These are phyloP conservation scores for Pseudomonodictys pantanalensis DNA, from an alignment of 495 filamentous ascomycete genomes.

Conservation along the genomic window DNA sequence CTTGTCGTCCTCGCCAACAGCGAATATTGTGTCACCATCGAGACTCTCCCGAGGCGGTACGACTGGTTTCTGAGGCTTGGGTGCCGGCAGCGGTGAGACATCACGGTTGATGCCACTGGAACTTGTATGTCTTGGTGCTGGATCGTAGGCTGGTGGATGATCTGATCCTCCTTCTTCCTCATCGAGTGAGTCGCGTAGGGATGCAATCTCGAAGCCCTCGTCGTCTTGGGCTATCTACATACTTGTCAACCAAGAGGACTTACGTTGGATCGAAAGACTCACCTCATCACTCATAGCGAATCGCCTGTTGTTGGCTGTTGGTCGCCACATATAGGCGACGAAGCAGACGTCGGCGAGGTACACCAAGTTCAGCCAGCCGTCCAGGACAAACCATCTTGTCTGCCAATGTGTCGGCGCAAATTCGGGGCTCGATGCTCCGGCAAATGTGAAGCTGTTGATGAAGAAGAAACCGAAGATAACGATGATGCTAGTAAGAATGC, in stretches of 20 bases:
- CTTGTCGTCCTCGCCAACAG: constrained; percentile 78
- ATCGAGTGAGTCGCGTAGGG: constrained; percentile 81
- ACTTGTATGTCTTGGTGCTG: constrained; percentile 9
- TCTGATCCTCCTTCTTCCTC: constrained; percentile 46
- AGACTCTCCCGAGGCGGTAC: constrained; percentile 63
- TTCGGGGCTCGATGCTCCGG: constrained; percentile 72
- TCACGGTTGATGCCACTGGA: constrained; percentile 28
- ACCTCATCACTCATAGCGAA: constrained; percentile 99
- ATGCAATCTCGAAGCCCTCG: constrained; percentile 95
- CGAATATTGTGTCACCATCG: constrained; percentile 92
- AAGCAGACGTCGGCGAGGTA: constrained; percentile 90
- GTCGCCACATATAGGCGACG: constrained; percentile 95
- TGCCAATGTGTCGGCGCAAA: constrained; percentile 97
- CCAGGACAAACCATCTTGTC: constrained; percentile 92
- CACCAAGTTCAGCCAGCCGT: constrained; percentile 96
- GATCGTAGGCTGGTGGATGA: constrained; percentile 29
- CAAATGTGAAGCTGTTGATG: constrained; percentile 91
- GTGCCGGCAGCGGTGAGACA: constrained; percentile 42
- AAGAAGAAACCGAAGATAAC: constrained; percentile 97
- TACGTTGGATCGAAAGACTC: constrained; percentile 27
- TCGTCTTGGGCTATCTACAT: constrained; percentile 89
- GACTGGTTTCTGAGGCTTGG: constrained; percentile 41
- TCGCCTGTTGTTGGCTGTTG: constrained; percentile 91
- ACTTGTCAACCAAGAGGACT: constrained; percentile 34
- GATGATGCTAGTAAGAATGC: constrained; percentile 84